These are phyloP conservation scores for Gnetum montanum DNA, from an alignment of 75 land plant species.

Conservation along the genomic window DNA sequence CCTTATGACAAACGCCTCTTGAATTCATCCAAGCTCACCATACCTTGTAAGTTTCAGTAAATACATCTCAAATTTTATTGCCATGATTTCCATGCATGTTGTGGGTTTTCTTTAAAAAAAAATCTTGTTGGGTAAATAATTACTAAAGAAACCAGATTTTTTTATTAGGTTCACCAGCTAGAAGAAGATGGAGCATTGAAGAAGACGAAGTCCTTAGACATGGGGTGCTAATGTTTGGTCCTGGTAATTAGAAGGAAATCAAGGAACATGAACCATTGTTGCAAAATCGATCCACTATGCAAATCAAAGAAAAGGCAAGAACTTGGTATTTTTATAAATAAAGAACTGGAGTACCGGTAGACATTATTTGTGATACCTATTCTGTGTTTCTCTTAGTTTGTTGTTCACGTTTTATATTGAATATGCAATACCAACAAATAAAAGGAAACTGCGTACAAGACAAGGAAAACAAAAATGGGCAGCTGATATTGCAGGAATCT, in stretches of 20 bases:
- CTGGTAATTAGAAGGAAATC: slow-evolving; percentile 48
- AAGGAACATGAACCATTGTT: slow-evolving; percentile 34
- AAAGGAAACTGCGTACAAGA: slow-evolving; percentile 1
- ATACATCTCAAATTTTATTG: no score
- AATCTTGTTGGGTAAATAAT: not conserved
- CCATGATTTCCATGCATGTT: no score
- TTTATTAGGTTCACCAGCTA: slow-evolving; percentile 14
- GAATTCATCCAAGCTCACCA: slow-evolving; percentile 24
- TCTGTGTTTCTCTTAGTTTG: not conserved
- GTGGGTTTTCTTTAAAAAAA: slow-evolving; percentile 15
- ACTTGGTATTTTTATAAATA: not conserved
- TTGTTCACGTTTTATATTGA: not conserved
- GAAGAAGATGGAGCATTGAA: slow-evolving; percentile 16
- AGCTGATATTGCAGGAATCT: no score
- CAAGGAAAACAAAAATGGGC: slow-evolving; percentile 4
- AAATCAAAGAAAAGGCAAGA: slow-evolving; percentile 10
- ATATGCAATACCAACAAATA: not conserved
- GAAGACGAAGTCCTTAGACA: slow-evolving; percentile 23
- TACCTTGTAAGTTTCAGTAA: no score
- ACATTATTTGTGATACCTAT: not conserved
- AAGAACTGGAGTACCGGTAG: not conserved
- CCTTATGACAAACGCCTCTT: slow-evolving; percentile 23
- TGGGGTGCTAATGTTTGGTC: slow-evolving; percentile 28
- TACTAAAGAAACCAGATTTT: not conserved
- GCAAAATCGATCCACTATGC: not conserved